These are phyloP conservation scores for Ligustrum vulgare DNA, from an alignment of 257 asterid species.

Conservation along the genomic window DNA sequence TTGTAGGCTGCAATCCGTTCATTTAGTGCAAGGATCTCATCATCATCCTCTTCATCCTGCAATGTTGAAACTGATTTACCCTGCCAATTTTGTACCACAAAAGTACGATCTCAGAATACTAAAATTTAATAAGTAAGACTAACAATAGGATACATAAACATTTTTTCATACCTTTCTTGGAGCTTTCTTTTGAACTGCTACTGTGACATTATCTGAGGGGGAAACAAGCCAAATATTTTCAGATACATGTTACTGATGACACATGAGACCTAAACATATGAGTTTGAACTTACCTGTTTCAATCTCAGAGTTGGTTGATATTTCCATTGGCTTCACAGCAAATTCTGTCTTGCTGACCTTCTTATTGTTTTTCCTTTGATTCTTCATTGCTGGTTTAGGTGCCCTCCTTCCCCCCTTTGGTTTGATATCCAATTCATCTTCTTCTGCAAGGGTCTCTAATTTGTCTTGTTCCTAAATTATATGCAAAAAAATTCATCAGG, in stretches of 20 bases:
- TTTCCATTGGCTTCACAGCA: conserved; percentile 55
- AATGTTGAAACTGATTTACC: conserved; percentile 31
- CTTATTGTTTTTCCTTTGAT: conserved; percentile 53
- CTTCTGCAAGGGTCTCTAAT: conserved; percentile 37
- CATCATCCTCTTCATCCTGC: conserved; percentile 44
- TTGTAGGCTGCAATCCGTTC: conserved; percentile 83
- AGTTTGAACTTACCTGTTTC: conserved; percentile 29
- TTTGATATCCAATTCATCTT: conserved; percentile 38
- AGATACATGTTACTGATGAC: not conserved
- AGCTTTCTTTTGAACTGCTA: conserved; percentile 70
- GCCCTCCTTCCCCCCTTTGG: conserved; percentile 30
- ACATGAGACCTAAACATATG: too few species aligned
- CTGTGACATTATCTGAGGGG: conserved; percentile 44
- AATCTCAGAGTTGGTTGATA: conserved; percentile 36
- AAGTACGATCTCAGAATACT: not conserved
- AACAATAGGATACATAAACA: not conserved
- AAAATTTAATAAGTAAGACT: not conserved
- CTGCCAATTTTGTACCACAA: conserved; percentile 34
- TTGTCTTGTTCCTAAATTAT: conserved; percentile 56
- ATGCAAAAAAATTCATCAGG: not conserved
- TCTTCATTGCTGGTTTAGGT: conserved; percentile 39
- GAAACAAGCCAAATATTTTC: not conserved
- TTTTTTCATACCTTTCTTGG: conserved; percentile 54
- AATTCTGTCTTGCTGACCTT: conserved; percentile 50
- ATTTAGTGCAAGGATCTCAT: conserved; percentile 63